Evolutionary conservation across 306 rosid species (phyloP), one percentile per base, ranked within the genome.

Genomic region (Argentina anserina): DNA sequence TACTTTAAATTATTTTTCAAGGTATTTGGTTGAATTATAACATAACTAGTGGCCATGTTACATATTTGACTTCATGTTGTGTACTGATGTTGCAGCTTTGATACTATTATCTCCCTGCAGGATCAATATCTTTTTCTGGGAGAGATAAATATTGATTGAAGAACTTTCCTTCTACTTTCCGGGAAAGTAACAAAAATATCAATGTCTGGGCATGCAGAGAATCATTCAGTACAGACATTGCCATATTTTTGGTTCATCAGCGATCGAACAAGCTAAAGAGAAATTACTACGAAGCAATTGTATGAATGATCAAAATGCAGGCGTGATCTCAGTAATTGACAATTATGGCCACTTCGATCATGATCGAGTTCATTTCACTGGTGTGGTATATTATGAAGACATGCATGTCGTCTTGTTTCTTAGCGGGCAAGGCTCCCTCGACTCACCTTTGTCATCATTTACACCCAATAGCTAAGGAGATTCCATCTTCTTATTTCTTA

Each of bases 371-470:
- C 43, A 31, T 46, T 68, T 29, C 60, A 31, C 46, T 9, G 26
- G 42, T 18, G 41, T 63, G 39, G 28, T 62, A 34, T 45, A 67
- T 45, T 8, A 43, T 45, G 71, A 67, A 9, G 65, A 70, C 65
- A 25, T 37, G 74, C 75, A 56, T 56, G 65, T 56, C 66, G 25
- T 71, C 66, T 39, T 53, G 52, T 71, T 56, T 71, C 75, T 71
- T 71, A 26, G 75, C 66, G 40, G 66, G 75, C 53, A 71, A 71
- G 67, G 26, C 20, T 47, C 29, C 21, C 14, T 26, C 6, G 39
- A 71, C 75, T 56, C 50, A 3, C 52, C 45, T 53, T 39, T 23
- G 75, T 25, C 52, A 70, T 70, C 50, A 17, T 15, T 55, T 6
- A 53, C 26, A 53, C 52, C 34, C 65, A 53, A 9, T 6, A 29